Evolutionary conservation across 2,329 filamentous ascomycete genomes (phyloP).

Genomic region (Arthrobotrys conoides): DNA sequence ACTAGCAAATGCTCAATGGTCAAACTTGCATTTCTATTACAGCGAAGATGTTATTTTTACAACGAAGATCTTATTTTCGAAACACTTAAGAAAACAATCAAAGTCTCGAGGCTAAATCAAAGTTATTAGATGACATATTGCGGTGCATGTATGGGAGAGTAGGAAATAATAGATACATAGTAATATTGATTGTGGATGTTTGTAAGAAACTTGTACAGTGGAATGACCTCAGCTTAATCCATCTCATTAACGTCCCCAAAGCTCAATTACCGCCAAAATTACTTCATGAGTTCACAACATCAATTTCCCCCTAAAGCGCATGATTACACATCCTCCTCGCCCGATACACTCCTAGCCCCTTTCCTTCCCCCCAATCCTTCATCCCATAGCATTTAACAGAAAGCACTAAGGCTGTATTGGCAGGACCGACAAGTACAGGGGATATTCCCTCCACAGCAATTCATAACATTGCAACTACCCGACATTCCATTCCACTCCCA

Average conservation of each 20-base stretch:
- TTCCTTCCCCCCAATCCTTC: not conserved
- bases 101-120: not conserved
- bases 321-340: too few relatives aligned
- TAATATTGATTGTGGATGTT: not conserved
- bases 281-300: too few relatives aligned
- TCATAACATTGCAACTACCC: constrained; percentile 32
- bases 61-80: not conserved
- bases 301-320: too few relatives aligned
- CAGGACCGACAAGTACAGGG: constrained; percentile 25
- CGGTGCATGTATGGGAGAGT: not conserved
- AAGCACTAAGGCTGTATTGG: constrained; percentile 13
- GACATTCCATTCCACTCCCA: constrained; percentile 48
- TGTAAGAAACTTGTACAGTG: not conserved
- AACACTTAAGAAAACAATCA: not conserved
- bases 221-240: not conserved
- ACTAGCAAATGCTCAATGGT: not conserved
- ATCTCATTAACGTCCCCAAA: not conserved
- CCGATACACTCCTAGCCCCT: not conserved
- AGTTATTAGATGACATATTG: not conserved
- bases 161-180: not conserved
- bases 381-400: constrained; percentile 1
- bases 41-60: not conserved
- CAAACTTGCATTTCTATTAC: not conserved
- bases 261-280: not conserved
- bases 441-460: constrained; percentile 33